These are phyloP conservation scores for Vitis labrusca DNA, from an alignment of 164 flowering plant genomes.

Conservation along the genomic window DNA sequence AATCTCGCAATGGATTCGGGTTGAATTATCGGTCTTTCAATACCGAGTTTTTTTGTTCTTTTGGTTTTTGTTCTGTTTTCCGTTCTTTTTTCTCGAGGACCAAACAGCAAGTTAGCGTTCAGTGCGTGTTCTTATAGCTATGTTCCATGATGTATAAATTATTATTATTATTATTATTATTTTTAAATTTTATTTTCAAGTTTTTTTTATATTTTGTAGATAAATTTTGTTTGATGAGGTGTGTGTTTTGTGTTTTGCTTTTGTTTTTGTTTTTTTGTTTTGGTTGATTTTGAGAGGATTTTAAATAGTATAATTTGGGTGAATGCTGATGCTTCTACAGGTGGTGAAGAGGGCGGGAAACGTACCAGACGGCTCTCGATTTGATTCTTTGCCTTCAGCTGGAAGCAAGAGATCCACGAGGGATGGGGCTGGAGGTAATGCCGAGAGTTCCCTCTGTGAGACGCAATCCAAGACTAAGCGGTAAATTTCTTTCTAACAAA, in stretches of 20 bases:
- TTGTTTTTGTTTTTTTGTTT: background rate
- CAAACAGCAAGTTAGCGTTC: too few species aligned
- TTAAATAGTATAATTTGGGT: too few species aligned
- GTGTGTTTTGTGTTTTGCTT: background rate
- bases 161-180: too few species aligned
- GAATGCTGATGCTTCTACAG: background rate
- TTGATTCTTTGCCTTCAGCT: background rate
- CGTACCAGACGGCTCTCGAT: background rate
- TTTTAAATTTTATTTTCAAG: too few species aligned
- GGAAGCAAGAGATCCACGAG: background rate
- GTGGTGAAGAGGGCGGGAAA: constrained; percentile 7
- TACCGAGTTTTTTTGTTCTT: background rate
- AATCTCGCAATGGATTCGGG: background rate
- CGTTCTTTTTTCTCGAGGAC: too few species aligned
- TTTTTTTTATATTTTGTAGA: too few species aligned
- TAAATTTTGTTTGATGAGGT: too few species aligned
- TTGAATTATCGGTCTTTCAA: background rate
- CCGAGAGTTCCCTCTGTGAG: background rate
- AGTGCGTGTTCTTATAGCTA: too few species aligned
- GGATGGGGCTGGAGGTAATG: background rate
- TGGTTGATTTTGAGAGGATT: too few species aligned
- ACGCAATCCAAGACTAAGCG: too few species aligned
- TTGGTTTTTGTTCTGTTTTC: background rate
- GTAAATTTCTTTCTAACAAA: too few species aligned
- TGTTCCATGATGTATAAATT: too few species aligned